Conservation (phyloP, 345 rosid genomes). For the Eucalyptus tenuipes region DNA sequence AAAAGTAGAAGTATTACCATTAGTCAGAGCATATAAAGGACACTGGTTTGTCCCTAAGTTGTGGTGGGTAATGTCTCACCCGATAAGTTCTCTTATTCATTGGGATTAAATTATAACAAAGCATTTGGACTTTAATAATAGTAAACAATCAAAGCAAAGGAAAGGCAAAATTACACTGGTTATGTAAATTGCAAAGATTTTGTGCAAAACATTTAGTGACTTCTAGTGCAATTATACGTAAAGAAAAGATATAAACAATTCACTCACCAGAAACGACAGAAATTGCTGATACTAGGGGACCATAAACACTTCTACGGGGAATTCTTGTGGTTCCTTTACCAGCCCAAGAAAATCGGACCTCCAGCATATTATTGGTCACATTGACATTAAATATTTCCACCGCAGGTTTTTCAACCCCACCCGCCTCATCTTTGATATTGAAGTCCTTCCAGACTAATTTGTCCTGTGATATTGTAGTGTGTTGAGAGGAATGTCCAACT, state of each 20-base stretch:
- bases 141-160: neutral
- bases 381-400: conserved; percentile 3
- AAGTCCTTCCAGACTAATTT: conserved; percentile 35
- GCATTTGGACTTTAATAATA: neutral
- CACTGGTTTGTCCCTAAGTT: neutral
- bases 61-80: neutral
- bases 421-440: conserved; percentile 26
- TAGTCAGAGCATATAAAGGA: neutral
- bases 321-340: conserved; percentile 53
- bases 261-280: conserved; percentile 29
- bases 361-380: conserved; percentile 28
- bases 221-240: neutral
- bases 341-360: conserved; percentile 52
- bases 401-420: conserved; percentile 23
- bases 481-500: neutral
- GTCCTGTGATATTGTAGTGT: conserved; percentile 15
- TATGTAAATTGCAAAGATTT: neutral
- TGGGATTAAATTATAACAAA: neutral
- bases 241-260: neutral
- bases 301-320: conserved; percentile 40
- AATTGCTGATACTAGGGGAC: conserved; percentile 62
- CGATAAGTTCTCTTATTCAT: neutral
- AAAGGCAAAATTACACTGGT: neutral
- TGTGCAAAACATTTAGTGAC: neutral
- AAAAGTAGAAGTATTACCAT: neutral